phyloP scores from a whole-genome alignment of 2,329 filamentous ascomycete species.

The Torrubiella hemipterigena region DNA sequence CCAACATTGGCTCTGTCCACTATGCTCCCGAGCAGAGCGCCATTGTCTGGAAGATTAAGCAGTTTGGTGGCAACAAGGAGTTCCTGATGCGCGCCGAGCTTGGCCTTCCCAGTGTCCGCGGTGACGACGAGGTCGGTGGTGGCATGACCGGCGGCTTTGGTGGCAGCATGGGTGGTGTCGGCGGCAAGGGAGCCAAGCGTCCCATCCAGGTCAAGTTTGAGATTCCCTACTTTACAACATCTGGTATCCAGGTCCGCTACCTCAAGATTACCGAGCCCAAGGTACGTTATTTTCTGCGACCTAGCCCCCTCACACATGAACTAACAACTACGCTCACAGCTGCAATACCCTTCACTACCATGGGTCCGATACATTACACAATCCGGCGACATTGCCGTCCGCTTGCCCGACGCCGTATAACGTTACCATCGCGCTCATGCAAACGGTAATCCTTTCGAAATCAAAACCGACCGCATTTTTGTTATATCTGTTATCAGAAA shows the following conservation, averaged over 20 bases:
- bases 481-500: no score
- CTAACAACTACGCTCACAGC: slow-evolving; percentile 31
- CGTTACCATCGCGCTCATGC: no score
- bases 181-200: slow-evolving; percentile 79
- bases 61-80: slow-evolving; percentile 96
- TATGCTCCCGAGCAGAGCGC: slow-evolving; percentile 95
- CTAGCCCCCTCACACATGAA: neutral
- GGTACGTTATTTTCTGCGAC: no score
- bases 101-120: slow-evolving; percentile 83
- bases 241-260: slow-evolving; percentile 95
- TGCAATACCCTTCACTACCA: slow-evolving; percentile 94
- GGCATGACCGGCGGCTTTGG: slow-evolving; percentile 98
- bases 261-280: slow-evolving; percentile 99
- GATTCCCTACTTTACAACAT: slow-evolving; percentile 99
- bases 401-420: slow-evolving; percentile 81
- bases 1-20: slow-evolving; percentile 93
- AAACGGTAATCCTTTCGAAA: no score
- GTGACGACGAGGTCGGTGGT: slow-evolving; percentile 88
- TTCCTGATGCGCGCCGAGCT: slow-evolving; percentile 97
- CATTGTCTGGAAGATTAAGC: slow-evolving; percentile 99
- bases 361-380: slow-evolving; percentile 99
- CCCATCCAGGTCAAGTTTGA: slow-evolving; percentile 99
- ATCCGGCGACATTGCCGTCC: slow-evolving; percentile 89
- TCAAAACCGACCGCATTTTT: no score
- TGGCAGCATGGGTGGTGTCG: slow-evolving; percentile 88